Conservation (phyloP, 345 rosid species). For the Camelina laxa region DNA sequence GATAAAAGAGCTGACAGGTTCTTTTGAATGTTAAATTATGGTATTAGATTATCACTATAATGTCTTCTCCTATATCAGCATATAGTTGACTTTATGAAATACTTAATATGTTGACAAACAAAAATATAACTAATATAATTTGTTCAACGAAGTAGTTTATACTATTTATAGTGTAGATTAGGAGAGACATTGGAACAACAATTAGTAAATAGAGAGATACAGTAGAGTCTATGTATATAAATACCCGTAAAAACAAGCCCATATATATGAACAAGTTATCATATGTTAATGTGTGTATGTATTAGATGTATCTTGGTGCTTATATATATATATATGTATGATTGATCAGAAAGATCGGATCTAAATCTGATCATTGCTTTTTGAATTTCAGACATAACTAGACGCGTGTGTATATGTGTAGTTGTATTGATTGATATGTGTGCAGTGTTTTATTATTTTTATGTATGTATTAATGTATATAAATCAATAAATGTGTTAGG, state of each 20-base stretch:
- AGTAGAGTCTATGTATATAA: no score
- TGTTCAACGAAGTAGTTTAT: constrained; percentile 1
- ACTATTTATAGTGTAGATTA: not conserved
- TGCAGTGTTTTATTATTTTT: constrained; percentile 25
- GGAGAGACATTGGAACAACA: constrained; percentile 13
- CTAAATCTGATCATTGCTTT: constrained; percentile 33
- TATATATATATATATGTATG: not conserved
- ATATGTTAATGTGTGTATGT: not conserved
- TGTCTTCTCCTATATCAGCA: constrained; percentile 11
- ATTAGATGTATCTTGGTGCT: constrained; percentile 1
- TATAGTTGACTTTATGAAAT: constrained; percentile 25
- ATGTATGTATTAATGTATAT: not conserved
- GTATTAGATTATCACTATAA: not conserved
- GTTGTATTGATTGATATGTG: constrained; percentile 22
- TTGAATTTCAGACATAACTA: constrained; percentile 34
- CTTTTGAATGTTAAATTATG: not conserved
- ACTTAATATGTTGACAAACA: not conserved
- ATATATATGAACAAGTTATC: not conserved
- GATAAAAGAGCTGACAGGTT: not conserved
- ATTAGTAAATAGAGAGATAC: not conserved
- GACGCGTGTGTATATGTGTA: constrained; percentile 22
- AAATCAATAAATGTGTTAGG: constrained; percentile 40
- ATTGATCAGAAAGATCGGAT: constrained; percentile 33
- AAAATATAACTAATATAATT: not conserved
- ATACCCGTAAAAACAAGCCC: no score